Conservation (phyloP, 306 rosid species). For the Lupinus albus region DNA sequence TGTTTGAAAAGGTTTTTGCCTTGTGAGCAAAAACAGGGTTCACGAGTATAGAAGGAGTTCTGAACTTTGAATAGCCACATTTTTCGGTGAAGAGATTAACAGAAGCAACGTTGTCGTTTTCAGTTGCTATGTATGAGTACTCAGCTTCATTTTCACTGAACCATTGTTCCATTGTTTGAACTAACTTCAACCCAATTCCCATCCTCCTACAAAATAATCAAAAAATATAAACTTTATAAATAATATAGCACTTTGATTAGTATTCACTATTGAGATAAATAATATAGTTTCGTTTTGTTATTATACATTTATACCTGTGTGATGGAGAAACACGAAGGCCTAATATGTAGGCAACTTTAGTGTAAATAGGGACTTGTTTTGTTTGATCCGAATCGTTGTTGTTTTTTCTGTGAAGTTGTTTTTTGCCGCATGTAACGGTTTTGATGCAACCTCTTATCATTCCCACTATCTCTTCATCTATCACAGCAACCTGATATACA, state of each 20-base stretch:
- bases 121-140: constrained; percentile 91
- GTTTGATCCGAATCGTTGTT: constrained; percentile 5
- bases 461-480: constrained; percentile 71
- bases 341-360: constrained; percentile 76
- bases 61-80: constrained; percentile 89
- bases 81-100: constrained; percentile 75
- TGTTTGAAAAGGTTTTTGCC: constrained; percentile 33
- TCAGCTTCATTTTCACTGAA: constrained; percentile 78
- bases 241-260: background rate
- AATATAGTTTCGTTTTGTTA: no score
- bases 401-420: constrained; percentile 51
- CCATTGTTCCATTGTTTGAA: constrained; percentile 72
- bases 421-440: constrained; percentile 91
- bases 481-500: constrained; percentile 70
- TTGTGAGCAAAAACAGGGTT: constrained; percentile 85
- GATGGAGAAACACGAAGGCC: constrained; percentile 92
- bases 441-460: constrained; percentile 92
- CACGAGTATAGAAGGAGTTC: constrained; percentile 77
- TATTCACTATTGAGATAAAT: no score
- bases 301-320: constrained; percentile 57
- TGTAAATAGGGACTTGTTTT: constrained; percentile 63
- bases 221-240: background rate
- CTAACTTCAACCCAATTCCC: constrained; percentile 83
- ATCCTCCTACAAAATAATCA: constrained; percentile 61
- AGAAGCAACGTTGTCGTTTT: constrained; percentile 83